Base-by-base conservation (phyloP, 1,139 yeast species). In the Candida sojae region DNA sequence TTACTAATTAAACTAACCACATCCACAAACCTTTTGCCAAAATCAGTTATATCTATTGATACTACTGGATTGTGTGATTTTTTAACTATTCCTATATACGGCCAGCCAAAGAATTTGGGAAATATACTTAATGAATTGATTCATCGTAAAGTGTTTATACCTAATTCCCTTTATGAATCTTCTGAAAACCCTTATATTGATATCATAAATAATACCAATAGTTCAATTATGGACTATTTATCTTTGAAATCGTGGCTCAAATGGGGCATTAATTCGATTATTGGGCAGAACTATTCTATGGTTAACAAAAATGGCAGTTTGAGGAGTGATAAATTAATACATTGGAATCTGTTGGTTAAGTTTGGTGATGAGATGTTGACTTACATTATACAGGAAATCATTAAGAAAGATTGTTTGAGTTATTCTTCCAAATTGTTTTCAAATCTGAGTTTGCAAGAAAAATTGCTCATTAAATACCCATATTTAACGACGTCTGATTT, bases 71-170 rank as follows among this genome's bases (percentile, higher is more conserved):
- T 71, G 35, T 36, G 48, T 1, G 56, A 55, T 13, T 44, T 49
- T 8, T 55, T 73, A 38, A 52, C 62, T 8, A 45, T 70, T 5
- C 66, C 72, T 1, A 53, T 57, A 0, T 61, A 65, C 46, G 77
- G 77, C 0, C 52, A 54, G 28, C 78, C 78, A 0, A 50, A 56
- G 38, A 51, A 65, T 23, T 36, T 73, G 31, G 60, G 57, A 0
- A 39, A 50, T 6, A 58, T 69, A 0, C 45, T 72, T 8, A 48
- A 61, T 12, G 75, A 70, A 44, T 55, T 72, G 39, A 62, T 67
- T 8, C 42, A 38, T 5, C 43, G 54, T 17, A 57, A 59, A 42
- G 47, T 51, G 2, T 47, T 70, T 8, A 52, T 71, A 0, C 73
- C 75, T 0, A 56, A 54, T 10, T 58, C 69, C 10, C 1, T 68